Evolutionary conservation across 1,139 yeast species (phyloP), one percentile per base, ranked within the genome.

Genomic region (Groenewaldozyma auringiensis): DNA sequence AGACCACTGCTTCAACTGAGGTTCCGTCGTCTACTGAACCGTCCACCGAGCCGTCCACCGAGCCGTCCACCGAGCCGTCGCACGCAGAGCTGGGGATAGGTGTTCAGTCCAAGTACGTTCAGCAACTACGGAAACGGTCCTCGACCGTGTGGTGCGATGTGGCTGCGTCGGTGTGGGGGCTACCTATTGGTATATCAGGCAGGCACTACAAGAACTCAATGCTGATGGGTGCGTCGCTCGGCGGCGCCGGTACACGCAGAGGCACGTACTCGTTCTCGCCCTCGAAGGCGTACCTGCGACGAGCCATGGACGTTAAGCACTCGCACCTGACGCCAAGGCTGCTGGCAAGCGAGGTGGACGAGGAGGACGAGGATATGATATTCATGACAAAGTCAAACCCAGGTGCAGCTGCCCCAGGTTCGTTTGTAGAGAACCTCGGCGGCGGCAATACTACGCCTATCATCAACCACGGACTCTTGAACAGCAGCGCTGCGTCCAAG

Each of bases 331-430:
- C 79, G 45, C 86, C 85, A n/a, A 72, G 88, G 47, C 70, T 83
- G 61, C 68, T 84, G 49, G 92, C 92, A 1, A 78, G 83, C 13
- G 94, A 84, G 62, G 81, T 83, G 27, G 92, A 81, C 51, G 88
- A 83, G 48, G 77, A 72, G 35, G 63, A 56, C 20, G 60, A 55
- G 20, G 51, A 48, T 34, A 38, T 33, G 42, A 41, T 34, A 44
- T 42, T 35, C 4, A 34, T 21, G 22, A 20, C 38, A 16, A 35
- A 35, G 13, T 9, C 22, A 11, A 9, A 6, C 17, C 8, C 17
- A 11, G 36, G 16, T 32, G 16, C 6, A 33, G 22, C 13, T 38
- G 37, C 4, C 29, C 27, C 31, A 44, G 42, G 37, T 13, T 34
- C 38, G 29, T 31, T 22, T 35, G 41, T 32, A 41, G 34, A 21